phyloP scores from a whole-genome alignment of 1,284 basidiomycete species.

The Heterobasidion irregulare region DNA sequence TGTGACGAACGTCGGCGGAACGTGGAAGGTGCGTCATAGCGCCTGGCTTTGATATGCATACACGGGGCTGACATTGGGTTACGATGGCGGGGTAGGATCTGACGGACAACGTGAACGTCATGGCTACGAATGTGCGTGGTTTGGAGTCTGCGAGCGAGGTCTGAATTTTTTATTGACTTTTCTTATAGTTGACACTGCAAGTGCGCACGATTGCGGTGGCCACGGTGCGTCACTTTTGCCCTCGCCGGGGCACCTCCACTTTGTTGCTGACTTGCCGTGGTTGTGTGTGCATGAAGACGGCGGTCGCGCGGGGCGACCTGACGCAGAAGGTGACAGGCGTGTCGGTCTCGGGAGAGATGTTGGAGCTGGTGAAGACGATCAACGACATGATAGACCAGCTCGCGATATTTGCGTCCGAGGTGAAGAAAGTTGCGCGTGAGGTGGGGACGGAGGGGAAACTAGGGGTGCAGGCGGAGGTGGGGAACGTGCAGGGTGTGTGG shows the following conservation, averaged over 20 bases:
- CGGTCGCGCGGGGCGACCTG: slow-evolving; percentile 91
- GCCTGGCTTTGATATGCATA: slow-evolving; percentile 9
- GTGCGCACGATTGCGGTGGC: slow-evolving; percentile 93
- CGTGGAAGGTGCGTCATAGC: slow-evolving; percentile 72
- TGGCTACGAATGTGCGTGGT: slow-evolving; percentile 67
- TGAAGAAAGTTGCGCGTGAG: slow-evolving; percentile 92
- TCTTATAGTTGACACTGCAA: slow-evolving; percentile 77
- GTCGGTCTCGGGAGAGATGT: slow-evolving; percentile 92
- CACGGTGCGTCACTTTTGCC: slow-evolving; percentile 43
- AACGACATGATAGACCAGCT: slow-evolving; percentile 97
- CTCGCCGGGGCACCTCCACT: not conserved
- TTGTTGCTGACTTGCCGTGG: slow-evolving; percentile 12
- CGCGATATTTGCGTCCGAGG: slow-evolving; percentile 89
- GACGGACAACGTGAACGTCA: slow-evolving; percentile 91
- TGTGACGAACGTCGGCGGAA: slow-evolving; percentile 90
- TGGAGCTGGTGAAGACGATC: slow-evolving; percentile 90
- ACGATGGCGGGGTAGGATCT: slow-evolving; percentile 43
- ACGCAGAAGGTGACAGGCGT: slow-evolving; percentile 92
- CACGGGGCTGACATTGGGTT: not conserved
- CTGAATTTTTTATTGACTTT: not conserved
- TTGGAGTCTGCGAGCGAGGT: not conserved
- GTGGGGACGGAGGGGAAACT: slow-evolving; percentile 96
- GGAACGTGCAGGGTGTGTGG: slow-evolving; percentile 97
- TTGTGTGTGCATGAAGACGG: slow-evolving; percentile 43
- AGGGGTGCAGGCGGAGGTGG: slow-evolving; percentile 95